These are phyloP conservation scores for Solanum clarkiae DNA, from an alignment of 257 asterid genomes.

Conservation along the genomic window DNA sequence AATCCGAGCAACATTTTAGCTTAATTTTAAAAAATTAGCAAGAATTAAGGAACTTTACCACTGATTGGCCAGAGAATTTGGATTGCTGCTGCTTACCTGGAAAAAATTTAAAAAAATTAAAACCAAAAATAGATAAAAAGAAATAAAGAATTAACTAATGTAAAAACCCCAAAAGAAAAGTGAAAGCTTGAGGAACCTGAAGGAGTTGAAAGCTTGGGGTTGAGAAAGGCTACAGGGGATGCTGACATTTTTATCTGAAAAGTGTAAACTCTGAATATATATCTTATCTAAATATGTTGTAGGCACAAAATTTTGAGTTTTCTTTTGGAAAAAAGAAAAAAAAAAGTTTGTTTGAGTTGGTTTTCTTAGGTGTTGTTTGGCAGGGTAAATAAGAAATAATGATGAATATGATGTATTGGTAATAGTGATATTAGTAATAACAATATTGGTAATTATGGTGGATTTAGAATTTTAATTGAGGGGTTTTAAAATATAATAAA, in stretches of 20 bases:
- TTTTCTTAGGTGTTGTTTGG: not conserved
- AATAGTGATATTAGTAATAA: too few relatives aligned
- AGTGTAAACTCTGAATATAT: not conserved
- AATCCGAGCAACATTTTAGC: not conserved
- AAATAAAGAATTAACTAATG: not conserved
- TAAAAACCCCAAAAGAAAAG: too few relatives aligned
- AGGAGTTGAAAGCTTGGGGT: not conserved
- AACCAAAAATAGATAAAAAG: not conserved
- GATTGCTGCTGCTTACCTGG: not conserved
- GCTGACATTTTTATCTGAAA: not conserved
- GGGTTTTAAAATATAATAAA: too few relatives aligned
- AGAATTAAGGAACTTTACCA: conserved; percentile 19
- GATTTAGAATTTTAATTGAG: too few relatives aligned
- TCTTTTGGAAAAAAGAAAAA: too few relatives aligned
- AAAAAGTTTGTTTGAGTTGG: not conserved
- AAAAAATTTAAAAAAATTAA: not conserved
- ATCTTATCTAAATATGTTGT: not conserved
- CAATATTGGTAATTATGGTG: too few relatives aligned
- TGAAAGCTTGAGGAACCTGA: not conserved
- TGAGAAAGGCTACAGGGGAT: not conserved
- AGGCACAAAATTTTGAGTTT: not conserved
- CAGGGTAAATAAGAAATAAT: rapidly evolving
- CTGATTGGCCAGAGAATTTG: conserved; percentile 44
- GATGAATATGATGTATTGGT: too few relatives aligned
- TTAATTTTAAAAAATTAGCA: not conserved